phyloP scores from a whole-genome alignment of 1,139 yeast genomes.

The Suhomyces wounanorum region DNA sequence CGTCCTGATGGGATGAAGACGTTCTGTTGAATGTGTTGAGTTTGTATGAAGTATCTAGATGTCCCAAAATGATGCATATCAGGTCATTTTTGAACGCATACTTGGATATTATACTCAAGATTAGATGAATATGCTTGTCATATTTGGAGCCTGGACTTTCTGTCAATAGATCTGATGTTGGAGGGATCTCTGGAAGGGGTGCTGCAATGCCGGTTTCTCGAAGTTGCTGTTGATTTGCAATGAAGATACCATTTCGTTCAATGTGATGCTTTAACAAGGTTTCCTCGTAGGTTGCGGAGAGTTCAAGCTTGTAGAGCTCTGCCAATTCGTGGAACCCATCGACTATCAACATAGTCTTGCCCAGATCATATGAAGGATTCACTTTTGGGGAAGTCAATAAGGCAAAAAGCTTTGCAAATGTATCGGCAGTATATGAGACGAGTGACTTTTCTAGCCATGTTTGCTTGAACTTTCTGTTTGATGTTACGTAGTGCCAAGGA shows the following conservation, averaged over 20 bases:
- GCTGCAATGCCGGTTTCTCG: constrained; percentile 27
- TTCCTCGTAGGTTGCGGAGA: constrained; percentile 39
- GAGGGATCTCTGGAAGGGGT: constrained; percentile 34
- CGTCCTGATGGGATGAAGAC: neutral
- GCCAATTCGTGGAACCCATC: constrained; percentile 39
- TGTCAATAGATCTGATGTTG: constrained; percentile 30
- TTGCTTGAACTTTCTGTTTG: constrained; percentile 22
- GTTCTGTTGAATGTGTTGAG: neutral
- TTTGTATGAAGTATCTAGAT: constrained; percentile 31
- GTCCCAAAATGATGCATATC: constrained; percentile 35
- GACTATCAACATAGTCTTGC: constrained; percentile 27
- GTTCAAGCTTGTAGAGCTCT: constrained; percentile 39
- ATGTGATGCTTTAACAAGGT: constrained; percentile 36
- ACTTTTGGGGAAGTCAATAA: constrained; percentile 20
- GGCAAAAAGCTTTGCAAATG: constrained; percentile 31
- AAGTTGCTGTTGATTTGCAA: constrained; percentile 24
- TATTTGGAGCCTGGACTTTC: constrained; percentile 37
- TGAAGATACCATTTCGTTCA: constrained; percentile 25
- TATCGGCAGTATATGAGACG: constrained; percentile 23
- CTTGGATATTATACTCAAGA: constrained; percentile 31
- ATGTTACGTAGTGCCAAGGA: constrained; percentile 27
- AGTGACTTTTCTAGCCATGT: constrained; percentile 22
- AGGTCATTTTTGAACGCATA: constrained; percentile 26
- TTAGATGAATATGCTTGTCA: constrained; percentile 32
- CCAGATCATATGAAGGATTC: constrained; percentile 5